Evolutionary conservation across 176 grass and related monocot species (phyloP), one percentile per base, ranked within the genome.

Genomic region (Phragmites australis): DNA sequence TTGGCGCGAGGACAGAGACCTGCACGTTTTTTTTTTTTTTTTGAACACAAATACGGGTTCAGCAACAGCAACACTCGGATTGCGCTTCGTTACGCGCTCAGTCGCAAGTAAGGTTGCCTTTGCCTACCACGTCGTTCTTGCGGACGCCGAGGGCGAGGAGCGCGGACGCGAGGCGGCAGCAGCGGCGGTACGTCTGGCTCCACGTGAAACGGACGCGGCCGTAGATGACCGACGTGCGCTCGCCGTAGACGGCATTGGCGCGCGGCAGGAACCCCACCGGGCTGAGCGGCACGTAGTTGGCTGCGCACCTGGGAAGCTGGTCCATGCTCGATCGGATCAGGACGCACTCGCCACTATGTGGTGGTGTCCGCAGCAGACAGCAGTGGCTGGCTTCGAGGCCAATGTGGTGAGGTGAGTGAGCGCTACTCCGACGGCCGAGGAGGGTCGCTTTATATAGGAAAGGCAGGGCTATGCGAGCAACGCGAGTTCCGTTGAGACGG

Each of bases 321-420:
- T 97, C 90, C 93, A 97, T 97, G 45, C 23, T 59, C 25, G 17
- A n/a, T n/a, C n/a, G n/a, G n/a, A n/a, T n/a, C n/a, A n/a, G n/a
- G n/a, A n/a, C n/a, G n/a, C n/a, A n/a, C n/a, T n/a, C n/a, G n/a
- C n/a, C n/a, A n/a, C n/a, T n/a, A n/a, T 37, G 34, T 37, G 34
- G 34, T 37, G 5, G 34, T 37, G 34, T 37, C n/a, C n/a, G n/a
- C n/a, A n/a, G n/a, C 34, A 37, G 34, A 37, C 34, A 37, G 34
- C 34, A 37, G 34, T 5, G 34, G 34, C 5, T 60, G 52, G 34
- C 5, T 60, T 19, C 52, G 0, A 21, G 21, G 52, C 19, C 5
- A 21, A 26, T 57, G 54, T 39, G 17, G 30, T 30, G 70, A 21
- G 30, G 40, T 6, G 80, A 72, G 60, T 65, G 86, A 77, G 75